Evolutionary conservation across 2,329 filamentous ascomycete genomes (phyloP), one percentile per base, ranked within the genome.

Genomic region (Dryadomyces sulphureus): DNA sequence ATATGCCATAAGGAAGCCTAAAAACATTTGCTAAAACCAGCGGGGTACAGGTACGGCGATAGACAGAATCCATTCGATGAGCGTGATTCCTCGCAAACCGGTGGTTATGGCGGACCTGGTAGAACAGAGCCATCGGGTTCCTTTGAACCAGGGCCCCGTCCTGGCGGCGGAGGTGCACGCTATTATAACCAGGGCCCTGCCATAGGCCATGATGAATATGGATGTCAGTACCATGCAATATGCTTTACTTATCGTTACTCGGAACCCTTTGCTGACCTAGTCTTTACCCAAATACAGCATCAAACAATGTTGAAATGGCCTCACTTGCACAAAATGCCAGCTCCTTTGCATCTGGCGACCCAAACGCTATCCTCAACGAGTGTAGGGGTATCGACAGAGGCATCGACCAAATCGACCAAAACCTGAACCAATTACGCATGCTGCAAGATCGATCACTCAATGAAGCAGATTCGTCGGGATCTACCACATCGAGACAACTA

Each of bases 361-460:
- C 83, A 38, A 88, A 86, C 59, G 76, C 76, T 47, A 83, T 94
- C 54, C 73, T 95, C 49, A 86, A 93, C 65, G 82, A 92, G 61
- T 92, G 86, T 65, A 76, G 78, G 49, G 79, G 85, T 40, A 83
- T 95, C 60, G 82, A 88, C 60, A 70, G 75, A 49, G 82, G 80
- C 38, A 84, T 95, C 57, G 75, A 84, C 51, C 70, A 79, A 48
- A 77, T 95, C 57, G 79, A 88, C 57, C 65, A 66, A 51, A 84
- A 84, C 55, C 75, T 93, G 30, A 72, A 78, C 53, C 75, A 83
- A 57, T 76, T 94, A 41, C 76, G 78, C 56, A 73, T 72, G 60
- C 70, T 86, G 34, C 84, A 90, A 60, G 74, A 76, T 58, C 73
- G 78, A 51, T 76, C 80, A 30, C 76, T 94, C 52, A 76, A 79